phyloP scores from a whole-genome alignment of 345 rosid genomes.

The Salix brachista region DNA sequence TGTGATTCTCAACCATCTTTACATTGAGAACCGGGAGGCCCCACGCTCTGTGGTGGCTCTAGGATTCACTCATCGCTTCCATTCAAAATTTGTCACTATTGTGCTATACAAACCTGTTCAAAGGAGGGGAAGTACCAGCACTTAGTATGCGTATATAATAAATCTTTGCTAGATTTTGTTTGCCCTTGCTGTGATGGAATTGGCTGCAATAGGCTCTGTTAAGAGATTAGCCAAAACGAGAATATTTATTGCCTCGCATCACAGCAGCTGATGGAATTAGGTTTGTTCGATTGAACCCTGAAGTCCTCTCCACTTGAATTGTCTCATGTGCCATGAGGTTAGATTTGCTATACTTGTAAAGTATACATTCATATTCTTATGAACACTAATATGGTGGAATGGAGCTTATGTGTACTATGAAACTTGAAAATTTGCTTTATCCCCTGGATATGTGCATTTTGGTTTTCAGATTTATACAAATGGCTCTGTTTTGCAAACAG shows the following conservation, averaged over 20 bases:
- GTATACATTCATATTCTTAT: conserved; percentile 6
- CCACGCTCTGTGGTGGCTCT: conserved; percentile 91
- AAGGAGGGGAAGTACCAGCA: conserved; percentile 43
- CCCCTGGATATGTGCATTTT: neutral
- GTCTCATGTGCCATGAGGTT: conserved; percentile 8
- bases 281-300: conserved; percentile 10
- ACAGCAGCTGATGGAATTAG: conserved; percentile 6
- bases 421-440: neutral
- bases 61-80: conserved; percentile 90
- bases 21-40: conserved; percentile 74
- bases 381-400: neutral
- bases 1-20: conserved; percentile 81
- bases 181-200: conserved; percentile 19
- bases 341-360: conserved; percentile 7
- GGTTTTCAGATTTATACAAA: neutral
- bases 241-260: conserved; percentile 17
- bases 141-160: conserved; percentile 29
- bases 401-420: neutral
- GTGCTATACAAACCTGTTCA: conserved; percentile 79
- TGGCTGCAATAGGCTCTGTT: conserved; percentile 13
- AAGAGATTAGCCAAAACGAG: conserved; percentile 12
- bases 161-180: conserved; percentile 7
- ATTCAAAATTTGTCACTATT: conserved; percentile 80
- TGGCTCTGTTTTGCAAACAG: neutral
- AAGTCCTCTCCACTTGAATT: conserved; percentile 15